Evolutionary conservation across 106 monocot genomes (phyloP), one percentile per base, ranked within the genome.

Genomic region (Dactylorhiza incarnata): DNA sequence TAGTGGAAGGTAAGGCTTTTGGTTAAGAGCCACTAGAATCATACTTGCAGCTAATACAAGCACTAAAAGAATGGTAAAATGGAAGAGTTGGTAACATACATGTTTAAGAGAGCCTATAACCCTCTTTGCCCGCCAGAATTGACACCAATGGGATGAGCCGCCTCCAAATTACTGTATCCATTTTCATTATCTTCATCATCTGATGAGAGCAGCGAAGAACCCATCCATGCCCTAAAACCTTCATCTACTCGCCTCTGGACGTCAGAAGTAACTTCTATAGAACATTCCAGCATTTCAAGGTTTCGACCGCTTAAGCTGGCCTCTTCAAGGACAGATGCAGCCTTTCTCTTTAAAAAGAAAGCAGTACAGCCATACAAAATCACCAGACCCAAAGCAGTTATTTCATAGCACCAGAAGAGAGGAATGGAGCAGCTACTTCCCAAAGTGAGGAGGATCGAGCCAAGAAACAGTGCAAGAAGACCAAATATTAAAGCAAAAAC

Each of bases 181-280:
- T 85, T 54, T 1, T 74, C 87, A 26, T 99, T 91, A 19, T 91
- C 91, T 66, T 97, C 97, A 14, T 97, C 94, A 45, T 91, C 91
- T 9, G 89, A 91, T 23, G 94, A 99, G 75, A 99, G 88, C 80
- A 91, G 82, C 15, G 96, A 94, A 17, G 93, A 87, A 13, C 96
- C 96, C 93, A 93, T 94, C 92, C 92, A 92, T 16, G 83, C 72
- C 84, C 87, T 99, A 75, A 99, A 99, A 7, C 97, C 94, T 85
- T 89, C 94, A 49, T 85, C 80, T 0, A 94, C 81, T 45, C 87
- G 86, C 52, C 94, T 88, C 88, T 91, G 84, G 84, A 91, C 77
- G 15, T 91, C 91, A 0, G 94, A 94, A 0, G 87, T 85, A 52
- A 91, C 72, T 74, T 88, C 81, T 9, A 63, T 47, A 3, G 37